Conservation (phyloP, 148 eudicot species). For the Polygonum maritimum region DNA sequence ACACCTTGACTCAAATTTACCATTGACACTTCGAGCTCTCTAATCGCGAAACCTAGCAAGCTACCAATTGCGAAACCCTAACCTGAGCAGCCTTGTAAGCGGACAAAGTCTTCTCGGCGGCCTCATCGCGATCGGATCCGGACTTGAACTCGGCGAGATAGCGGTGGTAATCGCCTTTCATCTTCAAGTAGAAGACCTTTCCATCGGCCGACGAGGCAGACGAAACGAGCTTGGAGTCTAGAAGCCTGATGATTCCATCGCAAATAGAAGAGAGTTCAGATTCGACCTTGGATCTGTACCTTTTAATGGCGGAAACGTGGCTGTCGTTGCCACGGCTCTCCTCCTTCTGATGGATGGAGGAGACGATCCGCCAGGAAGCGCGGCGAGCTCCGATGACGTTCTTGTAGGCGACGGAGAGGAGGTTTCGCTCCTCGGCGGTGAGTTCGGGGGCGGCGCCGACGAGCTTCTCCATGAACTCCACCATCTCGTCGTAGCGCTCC, state of each 20-base stretch:
- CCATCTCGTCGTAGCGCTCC: conserved; percentile 28
- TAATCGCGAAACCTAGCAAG: not conserved
- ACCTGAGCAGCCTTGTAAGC: conserved; percentile 21
- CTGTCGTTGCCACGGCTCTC: conserved; percentile 24
- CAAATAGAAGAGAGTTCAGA: conserved; percentile 17
- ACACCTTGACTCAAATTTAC: not conserved
- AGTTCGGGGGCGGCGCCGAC: conserved; percentile 17
- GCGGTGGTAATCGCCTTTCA: conserved; percentile 29
- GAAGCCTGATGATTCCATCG: conserved; percentile 13
- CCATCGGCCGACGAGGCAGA: conserved; percentile 14
- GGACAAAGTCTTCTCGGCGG: conserved; percentile 21
- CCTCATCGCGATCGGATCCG: conserved; percentile 19
- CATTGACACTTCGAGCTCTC: not conserved
- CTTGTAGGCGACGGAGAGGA: conserved; percentile 28
- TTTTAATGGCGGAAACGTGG: conserved; percentile 16
- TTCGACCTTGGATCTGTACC: conserved; percentile 24
- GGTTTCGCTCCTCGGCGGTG: conserved; percentile 24
- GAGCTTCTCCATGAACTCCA: conserved; percentile 26
- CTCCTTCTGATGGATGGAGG: conserved; percentile 23
- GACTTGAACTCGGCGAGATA: conserved; percentile 28
- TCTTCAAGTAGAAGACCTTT: conserved; percentile 22
- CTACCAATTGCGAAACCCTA: not conserved
- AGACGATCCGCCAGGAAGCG: conserved; percentile 24
- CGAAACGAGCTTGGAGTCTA: conserved; percentile 16
- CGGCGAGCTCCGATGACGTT: conserved; percentile 28